phyloP scores from a whole-genome alignment of 1,284 basidiomycete genomes.

The Irpex sp. region DNA sequence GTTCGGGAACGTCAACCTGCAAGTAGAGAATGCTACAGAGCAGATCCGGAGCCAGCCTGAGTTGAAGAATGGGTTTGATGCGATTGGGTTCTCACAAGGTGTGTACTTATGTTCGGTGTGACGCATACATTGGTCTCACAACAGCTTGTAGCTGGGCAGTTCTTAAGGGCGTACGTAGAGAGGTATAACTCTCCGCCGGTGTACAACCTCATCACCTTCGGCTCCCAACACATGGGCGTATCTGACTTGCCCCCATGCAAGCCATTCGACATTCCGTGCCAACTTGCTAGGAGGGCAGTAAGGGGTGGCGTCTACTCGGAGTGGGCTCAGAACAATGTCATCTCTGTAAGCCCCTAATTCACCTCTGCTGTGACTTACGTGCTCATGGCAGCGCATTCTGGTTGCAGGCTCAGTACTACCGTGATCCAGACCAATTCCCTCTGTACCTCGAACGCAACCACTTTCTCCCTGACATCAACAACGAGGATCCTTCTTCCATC shows the following conservation, averaged over 20 bases:
- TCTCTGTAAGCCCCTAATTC: conserved; percentile 55
- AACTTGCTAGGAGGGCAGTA: conserved; percentile 69
- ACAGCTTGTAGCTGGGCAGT: conserved; percentile 63
- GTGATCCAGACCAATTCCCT: conserved; percentile 76
- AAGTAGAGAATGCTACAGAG: conserved; percentile 62
- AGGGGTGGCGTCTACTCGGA: conserved; percentile 75
- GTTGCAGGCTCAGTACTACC: conserved; percentile 85
- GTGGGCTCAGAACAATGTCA: conserved; percentile 80
- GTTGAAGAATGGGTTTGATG: conserved; percentile 79
- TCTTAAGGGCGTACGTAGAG: conserved; percentile 88
- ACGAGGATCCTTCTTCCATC: conserved; percentile 50
- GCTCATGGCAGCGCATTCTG: background rate
- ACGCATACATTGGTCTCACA: background rate
- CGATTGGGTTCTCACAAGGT: conserved; percentile 92
- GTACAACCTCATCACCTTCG: conserved; percentile 87
- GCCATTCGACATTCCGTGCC: conserved; percentile 72
- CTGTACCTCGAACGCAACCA: conserved; percentile 68
- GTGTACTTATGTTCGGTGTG: conserved; percentile 14
- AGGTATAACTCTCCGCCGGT: conserved; percentile 77
- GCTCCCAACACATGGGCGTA: conserved; percentile 83
- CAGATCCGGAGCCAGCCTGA: conserved; percentile 72
- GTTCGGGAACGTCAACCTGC: conserved; percentile 81
- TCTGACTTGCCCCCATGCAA: conserved; percentile 76
- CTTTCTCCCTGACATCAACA: conserved; percentile 76
- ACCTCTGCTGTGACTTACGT: background rate